A percentile compares a stretch with the other conserved stretches of the same genome.
These are phyloP conservation scores for Petunia secreta DNA, from an alignment of 257 asterid genomes.

Conservation along the genomic window DNA sequence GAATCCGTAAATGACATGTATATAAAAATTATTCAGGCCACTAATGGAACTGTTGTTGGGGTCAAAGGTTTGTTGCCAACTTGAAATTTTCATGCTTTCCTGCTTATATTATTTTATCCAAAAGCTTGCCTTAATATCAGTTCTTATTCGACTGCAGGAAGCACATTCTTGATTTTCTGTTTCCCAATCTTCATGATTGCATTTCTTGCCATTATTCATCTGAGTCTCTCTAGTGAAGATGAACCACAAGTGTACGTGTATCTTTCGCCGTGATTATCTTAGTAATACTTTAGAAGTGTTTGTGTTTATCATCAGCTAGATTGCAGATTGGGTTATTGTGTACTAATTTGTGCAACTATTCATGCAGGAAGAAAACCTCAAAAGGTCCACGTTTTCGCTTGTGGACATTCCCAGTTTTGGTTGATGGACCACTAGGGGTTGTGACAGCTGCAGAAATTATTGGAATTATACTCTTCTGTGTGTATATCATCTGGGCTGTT, in stretches of 20 bases:
- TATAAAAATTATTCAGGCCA: conserved; percentile 25
- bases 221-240: conserved; percentile 51
- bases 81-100: not conserved
- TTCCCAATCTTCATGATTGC: too few relatives aligned
- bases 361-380: conserved; percentile 39
- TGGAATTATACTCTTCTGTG: conserved; percentile 51
- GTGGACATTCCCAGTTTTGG: conserved; percentile 86
- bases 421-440: conserved; percentile 83
- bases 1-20: conserved; percentile 21
- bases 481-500: conserved; percentile 63
- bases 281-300: too few relatives aligned
- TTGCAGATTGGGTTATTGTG: too few relatives aligned
- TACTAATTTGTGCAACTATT: not conserved
- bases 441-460: conserved; percentile 36
- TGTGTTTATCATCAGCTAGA: not conserved
- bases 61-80: conserved; percentile 43
- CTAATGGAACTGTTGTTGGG: conserved; percentile 46
- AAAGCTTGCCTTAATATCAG: too few relatives aligned
- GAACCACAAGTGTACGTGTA: conserved; percentile 42
- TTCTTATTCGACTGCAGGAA: not conserved
- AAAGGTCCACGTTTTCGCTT: conserved; percentile 50
- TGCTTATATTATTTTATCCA: too few relatives aligned
- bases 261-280: too few relatives aligned
- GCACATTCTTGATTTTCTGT: too few relatives aligned
- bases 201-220: conserved; percentile 8